phyloP scores from a whole-genome alignment of 768 basidiomycete genomes.

The Mycena epipterygia region DNA sequence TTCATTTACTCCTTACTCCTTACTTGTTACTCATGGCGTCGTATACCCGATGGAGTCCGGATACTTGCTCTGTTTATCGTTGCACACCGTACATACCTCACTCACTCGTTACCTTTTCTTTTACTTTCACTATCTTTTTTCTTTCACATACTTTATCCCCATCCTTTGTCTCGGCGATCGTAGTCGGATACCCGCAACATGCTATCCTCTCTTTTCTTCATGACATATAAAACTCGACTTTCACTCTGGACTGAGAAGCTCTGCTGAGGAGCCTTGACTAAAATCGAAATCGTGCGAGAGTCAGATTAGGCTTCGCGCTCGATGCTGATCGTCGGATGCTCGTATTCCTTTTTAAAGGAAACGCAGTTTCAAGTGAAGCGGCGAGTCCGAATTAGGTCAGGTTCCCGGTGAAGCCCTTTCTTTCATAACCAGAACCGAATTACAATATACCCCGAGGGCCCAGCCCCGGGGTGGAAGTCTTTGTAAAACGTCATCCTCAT shows the following conservation, averaged over 20 bases:
- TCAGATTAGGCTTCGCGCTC: no score
- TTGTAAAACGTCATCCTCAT: no score
- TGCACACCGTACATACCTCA: background rate
- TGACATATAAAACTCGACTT: constrained; percentile 13
- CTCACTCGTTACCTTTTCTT: constrained; percentile 6
- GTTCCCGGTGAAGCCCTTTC: background rate
- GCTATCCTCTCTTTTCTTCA: background rate
- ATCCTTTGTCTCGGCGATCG: background rate
- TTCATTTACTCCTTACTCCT: constrained; percentile 9
- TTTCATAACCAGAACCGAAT: background rate
- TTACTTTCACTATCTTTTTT: background rate
- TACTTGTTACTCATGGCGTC: constrained; percentile 9
- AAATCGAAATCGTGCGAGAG: no score
- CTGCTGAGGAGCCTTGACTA: no score
- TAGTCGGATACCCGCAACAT: background rate
- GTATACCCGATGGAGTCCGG: constrained; percentile 34
- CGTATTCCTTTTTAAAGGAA: no score
- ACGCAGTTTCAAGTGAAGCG: no score
- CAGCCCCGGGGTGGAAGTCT: no score
- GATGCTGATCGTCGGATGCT: no score
- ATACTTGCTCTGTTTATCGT: background rate
- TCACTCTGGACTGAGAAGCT: no score
- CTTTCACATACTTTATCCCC: background rate
- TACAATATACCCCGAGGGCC: background rate
- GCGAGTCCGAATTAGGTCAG: background rate